Evolutionary conservation across 345 rosid genomes (phyloP).

Genomic region (Acer campestre): DNA sequence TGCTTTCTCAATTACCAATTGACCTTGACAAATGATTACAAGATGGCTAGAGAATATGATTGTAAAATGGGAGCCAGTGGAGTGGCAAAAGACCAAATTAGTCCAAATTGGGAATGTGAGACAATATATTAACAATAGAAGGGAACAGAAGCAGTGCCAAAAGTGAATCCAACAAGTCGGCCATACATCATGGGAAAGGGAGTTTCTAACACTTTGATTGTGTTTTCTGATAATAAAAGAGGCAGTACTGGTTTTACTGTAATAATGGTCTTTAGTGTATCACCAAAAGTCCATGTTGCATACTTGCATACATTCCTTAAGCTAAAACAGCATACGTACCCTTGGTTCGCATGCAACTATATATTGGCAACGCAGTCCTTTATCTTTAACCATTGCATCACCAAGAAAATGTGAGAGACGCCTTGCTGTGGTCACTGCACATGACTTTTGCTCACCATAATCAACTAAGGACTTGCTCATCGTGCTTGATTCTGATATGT

Average conservation of each 20-base stretch:
- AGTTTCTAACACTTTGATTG: background rate
- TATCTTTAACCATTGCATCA: slow-evolving; percentile 92
- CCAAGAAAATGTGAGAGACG: slow-evolving; percentile 96
- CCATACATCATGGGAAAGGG: background rate
- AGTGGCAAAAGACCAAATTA: background rate
- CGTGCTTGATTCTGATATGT: slow-evolving; percentile 98
- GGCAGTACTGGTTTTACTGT: background rate
- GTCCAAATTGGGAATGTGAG: background rate
- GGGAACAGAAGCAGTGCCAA: background rate
- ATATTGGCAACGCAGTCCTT: slow-evolving; percentile 97
- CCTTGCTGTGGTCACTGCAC: slow-evolving; percentile 97
- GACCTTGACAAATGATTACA: background rate
- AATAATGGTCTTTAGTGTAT: background rate
- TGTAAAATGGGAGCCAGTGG: background rate
- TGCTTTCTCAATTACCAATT: background rate
- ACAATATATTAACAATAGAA: background rate
- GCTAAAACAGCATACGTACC: slow-evolving; percentile 45
- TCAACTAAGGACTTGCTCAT: slow-evolving; percentile 99
- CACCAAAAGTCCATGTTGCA: slow-evolving; percentile 2
- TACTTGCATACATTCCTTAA: slow-evolving; percentile 10
- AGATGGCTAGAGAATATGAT: background rate
- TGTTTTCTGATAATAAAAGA: slow-evolving; percentile 3
- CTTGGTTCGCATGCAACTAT: slow-evolving; percentile 93
- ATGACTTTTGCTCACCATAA: slow-evolving; percentile 92
- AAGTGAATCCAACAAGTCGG: background rate